Conservation (phyloP, 73 alveolate species). For the Stentor coeruleus region DNA sequence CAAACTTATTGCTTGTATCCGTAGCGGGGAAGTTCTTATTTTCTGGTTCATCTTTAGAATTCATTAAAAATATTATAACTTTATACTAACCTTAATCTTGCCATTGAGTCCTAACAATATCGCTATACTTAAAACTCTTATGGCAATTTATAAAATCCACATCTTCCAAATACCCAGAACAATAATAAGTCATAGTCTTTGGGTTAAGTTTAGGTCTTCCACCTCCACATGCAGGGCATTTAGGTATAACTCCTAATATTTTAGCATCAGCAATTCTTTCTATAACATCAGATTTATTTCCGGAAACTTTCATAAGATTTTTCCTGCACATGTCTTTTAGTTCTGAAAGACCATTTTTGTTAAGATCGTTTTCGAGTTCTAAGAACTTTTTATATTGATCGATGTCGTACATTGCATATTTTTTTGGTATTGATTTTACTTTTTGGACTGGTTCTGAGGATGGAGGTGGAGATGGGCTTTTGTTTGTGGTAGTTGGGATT, state of each 20-base stretch:
- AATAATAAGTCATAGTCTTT: constrained; percentile 41
- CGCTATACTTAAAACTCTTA: constrained; percentile 6
- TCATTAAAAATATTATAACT: no score
- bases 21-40: no score
- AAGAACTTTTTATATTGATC: not conserved
- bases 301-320: constrained; percentile 46
- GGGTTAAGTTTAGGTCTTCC: constrained; percentile 56
- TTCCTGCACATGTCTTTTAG: constrained; percentile 32
- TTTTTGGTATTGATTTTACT: not conserved
- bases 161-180: constrained; percentile 61
- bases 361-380: constrained; percentile 21
- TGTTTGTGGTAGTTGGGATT: no score
- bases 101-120: constrained; percentile 43
- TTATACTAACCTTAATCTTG: no score
- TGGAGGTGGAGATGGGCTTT: no score
- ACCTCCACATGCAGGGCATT: constrained; percentile 66
- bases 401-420: not conserved
- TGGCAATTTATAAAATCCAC: constrained; percentile 45
- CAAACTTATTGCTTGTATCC: no score
- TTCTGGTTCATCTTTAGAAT: no score
- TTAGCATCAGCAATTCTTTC: constrained; percentile 58
- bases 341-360: constrained; percentile 3
- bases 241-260: constrained; percentile 58
- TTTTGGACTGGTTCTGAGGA: no score
- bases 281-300: constrained; percentile 50